These are phyloP conservation scores for Penicillium concentricum DNA, from an alignment of 2,329 filamentous ascomycete species.

Conservation along the genomic window DNA sequence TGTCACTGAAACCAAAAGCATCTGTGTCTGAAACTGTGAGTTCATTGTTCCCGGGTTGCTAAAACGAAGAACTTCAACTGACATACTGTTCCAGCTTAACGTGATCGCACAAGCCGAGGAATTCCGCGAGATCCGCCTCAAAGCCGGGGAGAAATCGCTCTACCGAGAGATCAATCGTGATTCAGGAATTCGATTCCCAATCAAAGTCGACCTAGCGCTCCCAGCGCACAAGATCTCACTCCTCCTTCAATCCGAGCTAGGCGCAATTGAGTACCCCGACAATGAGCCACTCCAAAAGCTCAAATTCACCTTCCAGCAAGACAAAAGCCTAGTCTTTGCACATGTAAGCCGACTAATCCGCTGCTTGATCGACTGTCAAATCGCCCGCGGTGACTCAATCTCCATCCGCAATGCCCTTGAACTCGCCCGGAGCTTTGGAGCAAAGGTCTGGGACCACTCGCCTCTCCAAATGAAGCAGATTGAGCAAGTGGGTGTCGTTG, in stretches of 20 bases:
- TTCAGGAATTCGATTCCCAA: constrained; percentile 65
- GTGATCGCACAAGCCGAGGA: constrained; percentile 67
- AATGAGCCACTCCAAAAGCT: constrained; percentile 58
- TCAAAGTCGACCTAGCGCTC: constrained; percentile 65
- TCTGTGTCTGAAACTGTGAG: constrained; percentile 68
- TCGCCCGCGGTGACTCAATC: constrained; percentile 62
- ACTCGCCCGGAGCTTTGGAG: constrained; percentile 72
- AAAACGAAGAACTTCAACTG: not conserved
- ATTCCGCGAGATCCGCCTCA: constrained; percentile 70
- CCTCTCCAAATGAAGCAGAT: constrained; percentile 81
- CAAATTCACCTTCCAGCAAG: constrained; percentile 57
- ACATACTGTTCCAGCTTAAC: constrained; percentile 54
- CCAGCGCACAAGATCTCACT: constrained; percentile 74
- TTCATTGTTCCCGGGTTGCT: constrained; percentile 1
- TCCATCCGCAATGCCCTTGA: constrained; percentile 70
- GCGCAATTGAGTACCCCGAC: constrained; percentile 62
- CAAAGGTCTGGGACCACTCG: constrained; percentile 78
- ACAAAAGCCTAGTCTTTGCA: constrained; percentile 65
- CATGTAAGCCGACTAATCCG: constrained; percentile 68
- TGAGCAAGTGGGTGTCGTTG: constrained; percentile 70
- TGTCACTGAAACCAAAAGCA: constrained; percentile 61
- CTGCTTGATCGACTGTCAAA: constrained; percentile 73
- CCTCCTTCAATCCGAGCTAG: constrained; percentile 73
- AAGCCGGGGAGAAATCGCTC: constrained; percentile 64
- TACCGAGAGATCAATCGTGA: constrained; percentile 73